Percentiles rank a stretch among this genome's conserved stretches.
Evolutionary conservation across 495 filamentous ascomycete species (phyloP).

Genomic region (Aspergillus sclerotiicarbonarius): DNA sequence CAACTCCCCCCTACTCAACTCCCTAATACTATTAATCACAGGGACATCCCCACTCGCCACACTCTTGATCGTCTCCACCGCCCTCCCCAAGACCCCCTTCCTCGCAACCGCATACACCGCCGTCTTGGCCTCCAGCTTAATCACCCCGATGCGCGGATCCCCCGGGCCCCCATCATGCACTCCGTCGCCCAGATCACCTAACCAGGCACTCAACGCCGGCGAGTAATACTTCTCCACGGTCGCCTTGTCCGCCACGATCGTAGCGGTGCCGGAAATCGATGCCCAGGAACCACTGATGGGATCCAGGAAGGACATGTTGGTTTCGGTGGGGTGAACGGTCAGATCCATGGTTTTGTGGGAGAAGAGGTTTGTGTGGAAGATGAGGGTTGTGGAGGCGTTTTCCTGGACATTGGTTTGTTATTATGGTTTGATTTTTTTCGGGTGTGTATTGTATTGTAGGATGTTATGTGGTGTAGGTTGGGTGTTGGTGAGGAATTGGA

Average conservation of each 20-base stretch:
- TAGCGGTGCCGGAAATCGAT: conserved; percentile 20
- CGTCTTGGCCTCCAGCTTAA: conserved; percentile 44
- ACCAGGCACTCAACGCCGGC: conserved; percentile 74
- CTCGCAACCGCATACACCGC: conserved; percentile 45
- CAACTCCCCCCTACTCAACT: conserved; percentile 70
- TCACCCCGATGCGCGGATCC: conserved; percentile 72
- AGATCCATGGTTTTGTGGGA: conserved; percentile 90
- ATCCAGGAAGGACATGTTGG: conserved; percentile 86
- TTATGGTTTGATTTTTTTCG: too few relatives aligned
- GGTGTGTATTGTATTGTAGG: too few relatives aligned
- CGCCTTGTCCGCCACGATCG: conserved; percentile 62
- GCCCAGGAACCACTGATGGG: conserved; percentile 52
- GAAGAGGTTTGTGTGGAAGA: conserved; percentile 94
- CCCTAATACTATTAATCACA: conserved; percentile 72
- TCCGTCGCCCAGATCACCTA: conserved; percentile 88
- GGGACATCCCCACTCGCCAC: conserved; percentile 69
- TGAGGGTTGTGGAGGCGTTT: conserved; percentile 74
- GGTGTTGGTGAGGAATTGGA: not conserved
- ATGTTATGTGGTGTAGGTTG: not conserved
- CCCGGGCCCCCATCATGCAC: conserved; percentile 77
- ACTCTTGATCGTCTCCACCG: conserved; percentile 72
- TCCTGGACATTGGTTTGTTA: conserved; percentile 48
- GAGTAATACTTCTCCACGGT: conserved; percentile 76
- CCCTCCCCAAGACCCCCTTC: conserved; percentile 52
- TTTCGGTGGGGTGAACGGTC: conserved; percentile 61